Percentiles rank a stretch among this genome's conserved stretches.
phyloP scores from a whole-genome alignment of 2,329 filamentous ascomycete genomes.

The Teratosphaeria viscida region DNA sequence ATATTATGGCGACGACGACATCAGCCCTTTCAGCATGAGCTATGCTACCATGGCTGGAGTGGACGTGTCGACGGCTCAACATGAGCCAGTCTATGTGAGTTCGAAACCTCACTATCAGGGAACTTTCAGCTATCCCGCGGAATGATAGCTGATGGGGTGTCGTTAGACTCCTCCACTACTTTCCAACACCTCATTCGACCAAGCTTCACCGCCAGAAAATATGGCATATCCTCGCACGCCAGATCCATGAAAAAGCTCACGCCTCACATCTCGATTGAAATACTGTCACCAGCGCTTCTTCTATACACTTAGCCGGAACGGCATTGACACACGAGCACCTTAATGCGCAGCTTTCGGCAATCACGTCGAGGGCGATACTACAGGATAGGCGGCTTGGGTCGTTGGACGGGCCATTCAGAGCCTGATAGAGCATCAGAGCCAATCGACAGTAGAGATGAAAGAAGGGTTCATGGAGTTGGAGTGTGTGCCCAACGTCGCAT shows the following conservation, averaged over 20 bases:
- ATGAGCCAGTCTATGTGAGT: conserved; percentile 59
- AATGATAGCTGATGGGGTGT: conserved; percentile 17
- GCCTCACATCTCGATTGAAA: neutral
- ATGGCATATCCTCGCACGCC: conserved; percentile 46
- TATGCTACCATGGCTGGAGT: conserved; percentile 57
- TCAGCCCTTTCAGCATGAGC: conserved; percentile 55
- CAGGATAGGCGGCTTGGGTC: neutral
- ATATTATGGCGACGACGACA: conserved; percentile 48
- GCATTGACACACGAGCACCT: too few species aligned
- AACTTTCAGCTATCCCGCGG: conserved; percentile 14
- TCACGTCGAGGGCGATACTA: too few species aligned
- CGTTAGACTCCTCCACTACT: conserved; percentile 60
- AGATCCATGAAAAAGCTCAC: conserved; percentile 36
- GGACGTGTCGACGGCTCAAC: conserved; percentile 50
- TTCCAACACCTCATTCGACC: conserved; percentile 57
- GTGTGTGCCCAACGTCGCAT: neutral
- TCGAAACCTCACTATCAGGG: conserved; percentile 42
- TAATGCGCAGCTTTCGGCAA: too few species aligned
- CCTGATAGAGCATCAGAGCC: neutral
- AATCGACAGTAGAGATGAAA: neutral
- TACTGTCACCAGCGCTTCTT: neutral
- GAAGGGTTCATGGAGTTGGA: neutral
- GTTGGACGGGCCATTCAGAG: too few species aligned
- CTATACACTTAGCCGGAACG: neutral
- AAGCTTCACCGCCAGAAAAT: conserved; percentile 36